Conservation (phyloP, 306 rosid species). For the Delonix regia region DNA sequence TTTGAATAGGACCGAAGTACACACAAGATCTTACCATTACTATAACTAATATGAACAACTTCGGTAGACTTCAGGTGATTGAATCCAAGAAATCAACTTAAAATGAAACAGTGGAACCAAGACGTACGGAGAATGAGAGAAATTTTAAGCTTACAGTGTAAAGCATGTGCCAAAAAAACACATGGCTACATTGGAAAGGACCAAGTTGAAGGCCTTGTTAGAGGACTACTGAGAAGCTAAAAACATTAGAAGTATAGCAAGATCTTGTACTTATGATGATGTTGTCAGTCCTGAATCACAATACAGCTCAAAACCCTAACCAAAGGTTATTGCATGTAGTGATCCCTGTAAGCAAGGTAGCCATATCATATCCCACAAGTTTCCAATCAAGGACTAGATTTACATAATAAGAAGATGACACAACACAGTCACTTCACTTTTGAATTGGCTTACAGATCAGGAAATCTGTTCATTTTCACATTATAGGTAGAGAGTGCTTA, state of each 20-base stretch:
- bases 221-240: slow-evolving; percentile 26
- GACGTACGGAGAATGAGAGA: neutral
- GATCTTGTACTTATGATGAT: neutral
- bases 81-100: neutral
- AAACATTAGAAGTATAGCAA: slow-evolving; percentile 20
- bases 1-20: too few relatives aligned
- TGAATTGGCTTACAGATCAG: slow-evolving; percentile 24
- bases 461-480: slow-evolving; percentile 33
- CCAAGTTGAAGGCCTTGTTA: neutral
- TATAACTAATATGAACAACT: too few relatives aligned
- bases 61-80: too few relatives aligned
- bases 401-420: slow-evolving; percentile 24
- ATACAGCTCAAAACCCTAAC: too few relatives aligned
- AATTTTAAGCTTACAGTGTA: too few relatives aligned
- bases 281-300: neutral
- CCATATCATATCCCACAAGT: slow-evolving; percentile 10
- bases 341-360: neutral
- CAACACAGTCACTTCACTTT: slow-evolving; percentile 25
- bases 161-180: too few relatives aligned
- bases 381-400: slow-evolving; percentile 35
- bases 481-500: slow-evolving; percentile 42
- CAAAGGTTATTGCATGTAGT: neutral
- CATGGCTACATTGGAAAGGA: too few relatives aligned
- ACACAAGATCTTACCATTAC: too few relatives aligned
- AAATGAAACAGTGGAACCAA: slow-evolving; percentile 16